Evolutionary conservation across 495 filamentous ascomycete genomes (phyloP), one percentile per base, ranked within the genome.

Genomic region (Cenococcum geophilum): DNA sequence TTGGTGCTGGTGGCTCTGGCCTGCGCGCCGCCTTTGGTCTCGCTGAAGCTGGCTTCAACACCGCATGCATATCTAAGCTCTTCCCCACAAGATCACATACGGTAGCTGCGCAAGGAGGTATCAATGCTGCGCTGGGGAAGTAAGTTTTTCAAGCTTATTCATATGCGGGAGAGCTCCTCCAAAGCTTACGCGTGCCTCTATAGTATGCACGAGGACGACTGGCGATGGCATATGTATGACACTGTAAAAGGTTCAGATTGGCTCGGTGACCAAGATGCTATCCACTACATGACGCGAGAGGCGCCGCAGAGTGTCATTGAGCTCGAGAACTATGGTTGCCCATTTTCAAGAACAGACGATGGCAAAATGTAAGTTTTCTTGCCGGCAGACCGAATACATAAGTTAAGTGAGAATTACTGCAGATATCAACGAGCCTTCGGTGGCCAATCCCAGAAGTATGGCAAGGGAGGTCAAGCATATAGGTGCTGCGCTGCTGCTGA

Each of bases 191-290:
- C 68, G 61, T 66, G 1, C 51, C 21, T 56, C 4, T 48, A 11
- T 34, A 84, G 81, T 74, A 89, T 89, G 85, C 85, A 87, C 75
- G 76, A 83, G 72, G 92, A 97, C 75, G 92, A 97, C 79, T 97
- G 92, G 92, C 86, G 92, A 76, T 97, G 92, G 92, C 92, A 97
- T 79, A 97, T 97, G 92, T 97, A 97, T 80, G 92, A 97, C 76
- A 97, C 92, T 50, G 92, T 97, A 63, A 97, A 97, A 80, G 92
- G 92, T 69, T 95, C 89, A 57, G 92, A 97, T 81, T 97, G 92
- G 92, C 83, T 97, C 35, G 92, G 92, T 74, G 92, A 97, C 77
- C 92, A 97, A 78, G 92, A 97, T 77, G 92, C 92, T 54, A 97
- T 97, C 72, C 92, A 97, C 76, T 97, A 97, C 79, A 97, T 97